A percentile compares a stretch with the other conserved stretches of the same genome.
These are phyloP conservation scores for Dendrobium officinale DNA, from an alignment of 106 monocot species.

Conservation along the genomic window DNA sequence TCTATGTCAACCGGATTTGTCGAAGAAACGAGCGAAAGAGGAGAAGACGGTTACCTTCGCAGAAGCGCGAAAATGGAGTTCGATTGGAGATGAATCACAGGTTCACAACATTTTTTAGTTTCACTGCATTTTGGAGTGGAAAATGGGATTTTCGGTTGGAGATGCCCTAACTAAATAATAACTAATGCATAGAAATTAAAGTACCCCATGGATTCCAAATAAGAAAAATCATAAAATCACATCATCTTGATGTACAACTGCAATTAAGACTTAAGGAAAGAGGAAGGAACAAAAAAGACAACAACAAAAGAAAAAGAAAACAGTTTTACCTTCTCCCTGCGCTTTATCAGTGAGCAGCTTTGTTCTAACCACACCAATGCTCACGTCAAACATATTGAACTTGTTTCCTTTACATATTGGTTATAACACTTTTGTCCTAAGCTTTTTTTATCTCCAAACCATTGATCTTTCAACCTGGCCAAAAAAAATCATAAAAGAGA, in stretches of 20 bases:
- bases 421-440: background rate
- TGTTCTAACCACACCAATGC: slow-evolving; percentile 5
- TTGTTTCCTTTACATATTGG: background rate
- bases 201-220: background rate
- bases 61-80: no score
- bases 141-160: no score
- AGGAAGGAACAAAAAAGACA: background rate
- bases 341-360: slow-evolving; percentile 7
- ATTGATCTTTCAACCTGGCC: background rate
- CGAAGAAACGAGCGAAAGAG: no score
- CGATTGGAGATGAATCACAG: no score
- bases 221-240: background rate
- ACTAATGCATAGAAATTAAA: background rate
- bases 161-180: background rate
- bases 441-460: background rate
- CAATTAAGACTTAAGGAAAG: background rate
- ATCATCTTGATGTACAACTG: background rate
- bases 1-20: no score
- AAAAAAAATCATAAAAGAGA: background rate
- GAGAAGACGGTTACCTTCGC: no score
- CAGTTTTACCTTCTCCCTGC: slow-evolving; percentile 6
- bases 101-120: no score
- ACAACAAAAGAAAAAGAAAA: background rate
- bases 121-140: no score
- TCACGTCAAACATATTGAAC: slow-evolving; percentile 3